Evolutionary conservation across 441 rosid genomes (phyloP).

Genomic region (Eutrema salsugineum): DNA sequence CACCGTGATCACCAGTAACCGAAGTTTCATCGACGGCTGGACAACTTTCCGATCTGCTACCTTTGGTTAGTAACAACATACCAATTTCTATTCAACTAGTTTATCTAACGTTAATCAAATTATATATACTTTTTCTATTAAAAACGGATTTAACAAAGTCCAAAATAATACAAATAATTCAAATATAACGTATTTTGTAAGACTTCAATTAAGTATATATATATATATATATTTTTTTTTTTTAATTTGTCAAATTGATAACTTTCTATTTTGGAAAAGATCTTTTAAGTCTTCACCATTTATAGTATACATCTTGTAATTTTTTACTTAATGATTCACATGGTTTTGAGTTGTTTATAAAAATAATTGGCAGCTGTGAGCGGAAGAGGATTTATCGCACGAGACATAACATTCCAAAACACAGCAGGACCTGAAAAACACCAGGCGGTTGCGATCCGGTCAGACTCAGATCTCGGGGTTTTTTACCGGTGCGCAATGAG

Average conservation of each 20-base stretch:
- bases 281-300: no score
- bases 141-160: background rate
- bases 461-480: constrained; percentile 68
- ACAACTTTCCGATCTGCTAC: constrained; percentile 86
- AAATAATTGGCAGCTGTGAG: constrained; percentile 58
- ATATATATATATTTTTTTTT: no score
- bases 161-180: background rate
- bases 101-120: background rate
- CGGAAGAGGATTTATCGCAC: constrained; percentile 80
- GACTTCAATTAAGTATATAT: no score
- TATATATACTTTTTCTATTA: background rate
- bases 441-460: constrained; percentile 78
- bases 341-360: background rate
- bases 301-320: background rate
- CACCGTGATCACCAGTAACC: constrained; percentile 64
- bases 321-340: background rate
- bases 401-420: constrained; percentile 76
- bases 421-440: constrained; percentile 71
- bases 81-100: background rate
- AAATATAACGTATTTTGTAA: no score
- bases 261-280: no score
- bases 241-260: no score
- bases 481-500: constrained; percentile 52
- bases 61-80: constrained; percentile 49
- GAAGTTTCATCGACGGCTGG: constrained; percentile 66